Evolutionary conservation across 116 monocot species (phyloP), one percentile per base, ranked within the genome.

Genomic region (Papilionanthe hybrid): DNA sequence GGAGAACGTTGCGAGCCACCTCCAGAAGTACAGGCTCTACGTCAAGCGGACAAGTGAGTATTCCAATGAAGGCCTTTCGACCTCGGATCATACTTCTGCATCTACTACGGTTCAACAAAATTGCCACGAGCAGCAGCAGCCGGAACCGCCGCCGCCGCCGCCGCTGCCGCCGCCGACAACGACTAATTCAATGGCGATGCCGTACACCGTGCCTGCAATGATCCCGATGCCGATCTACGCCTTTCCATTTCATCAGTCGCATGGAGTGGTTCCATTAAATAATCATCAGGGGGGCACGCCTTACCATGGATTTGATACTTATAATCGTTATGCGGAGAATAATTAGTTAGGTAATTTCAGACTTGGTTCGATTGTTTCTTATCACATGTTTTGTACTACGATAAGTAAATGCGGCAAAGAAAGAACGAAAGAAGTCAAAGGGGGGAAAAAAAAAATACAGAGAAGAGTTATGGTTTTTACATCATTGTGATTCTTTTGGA

Each of bases 1-100:
- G 28, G 91, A 91, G 86, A 88, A 91, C 80, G 88, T 91, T 50
- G 88, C 91, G 9, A 88, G 91, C 82, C 91, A 91, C 53, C 86
- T 91, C 11, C 91, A 91, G 84, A 91, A 88, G 80, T 91, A 91
- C 76, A 72, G 91, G 50, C 50, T 86, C 27, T 91, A 82, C 72
- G 68, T 88, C n/a, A 87, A 87, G 81, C 77, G 90, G 76, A 80
- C 78, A 83, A 75, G 78, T 79, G 78, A 79, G 63, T 43, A 48
- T 22, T 48, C 83, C 19, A 22, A 53, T 22, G 83, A 81, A n/a
- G 80, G 47, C 12, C 78, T 78, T 7, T 80, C 82, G 0, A 13
- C 55, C 2, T 85, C 82, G 6, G 75, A 81, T 55, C 79, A 81
- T 18, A n/a, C 77, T 20, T 81, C 73, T 42, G 60, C 79, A 37